phyloP scores from a whole-genome alignment of 768 basidiomycete species.

The Macrolepiota fuliginosa region DNA sequence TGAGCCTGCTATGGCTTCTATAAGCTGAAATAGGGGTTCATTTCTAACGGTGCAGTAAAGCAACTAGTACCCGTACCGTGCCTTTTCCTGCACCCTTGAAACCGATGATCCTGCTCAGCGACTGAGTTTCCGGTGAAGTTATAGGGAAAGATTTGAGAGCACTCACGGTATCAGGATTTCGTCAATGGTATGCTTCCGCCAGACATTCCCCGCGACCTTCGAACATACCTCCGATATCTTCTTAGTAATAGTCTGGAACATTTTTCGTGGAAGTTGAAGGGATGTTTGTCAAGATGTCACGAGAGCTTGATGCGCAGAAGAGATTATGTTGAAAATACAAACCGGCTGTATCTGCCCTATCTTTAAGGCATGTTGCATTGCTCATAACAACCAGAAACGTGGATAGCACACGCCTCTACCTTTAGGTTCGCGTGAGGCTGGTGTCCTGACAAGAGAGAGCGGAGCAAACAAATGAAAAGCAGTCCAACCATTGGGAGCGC shows the following conservation, averaged over 20 bases:
- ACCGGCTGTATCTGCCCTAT: too few species aligned
- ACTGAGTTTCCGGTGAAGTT: neutral
- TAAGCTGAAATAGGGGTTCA: neutral
- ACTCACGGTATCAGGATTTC: neutral
- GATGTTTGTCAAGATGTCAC: too few species aligned
- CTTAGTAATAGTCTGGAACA: neutral
- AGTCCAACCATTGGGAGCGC: too few species aligned
- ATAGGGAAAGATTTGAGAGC: neutral
- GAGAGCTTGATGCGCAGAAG: too few species aligned
- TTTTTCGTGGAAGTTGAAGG: neutral
- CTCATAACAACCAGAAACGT: too few species aligned
- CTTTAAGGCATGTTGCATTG: too few species aligned
- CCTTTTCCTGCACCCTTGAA: neutral
- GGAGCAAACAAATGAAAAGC: too few species aligned
- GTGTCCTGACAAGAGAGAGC: too few species aligned
- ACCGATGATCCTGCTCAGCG: neutral
- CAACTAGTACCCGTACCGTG: neutral
- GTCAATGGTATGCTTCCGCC: neutral
- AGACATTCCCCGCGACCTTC: neutral
- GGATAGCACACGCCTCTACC: too few species aligned
- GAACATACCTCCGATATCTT: neutral
- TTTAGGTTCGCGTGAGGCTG: too few species aligned
- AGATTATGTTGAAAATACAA: too few species aligned
- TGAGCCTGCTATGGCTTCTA: neutral
- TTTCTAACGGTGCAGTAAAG: neutral